These are phyloP conservation scores for Trichoderma orchidacearum DNA, from an alignment of 495 filamentous ascomycete genomes.

Conservation along the genomic window DNA sequence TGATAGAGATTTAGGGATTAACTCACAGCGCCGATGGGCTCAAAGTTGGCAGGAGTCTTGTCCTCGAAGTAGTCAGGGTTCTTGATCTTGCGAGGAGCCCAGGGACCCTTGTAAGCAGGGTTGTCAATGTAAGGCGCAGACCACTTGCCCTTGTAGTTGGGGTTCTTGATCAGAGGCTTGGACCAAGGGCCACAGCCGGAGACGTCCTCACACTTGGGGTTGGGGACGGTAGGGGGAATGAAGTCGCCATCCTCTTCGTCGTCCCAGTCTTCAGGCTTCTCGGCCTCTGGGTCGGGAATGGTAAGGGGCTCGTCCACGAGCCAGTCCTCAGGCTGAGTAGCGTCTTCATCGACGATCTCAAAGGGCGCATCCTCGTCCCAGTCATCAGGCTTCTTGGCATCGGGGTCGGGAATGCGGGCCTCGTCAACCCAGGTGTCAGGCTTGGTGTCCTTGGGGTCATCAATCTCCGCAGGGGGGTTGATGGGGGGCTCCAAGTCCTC, in stretches of 20 bases:
- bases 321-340: constrained; percentile 89
- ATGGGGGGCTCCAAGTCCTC: constrained; percentile 89
- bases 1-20: background rate
- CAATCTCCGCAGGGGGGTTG: constrained; percentile 93
- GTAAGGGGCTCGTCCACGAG: constrained; percentile 78
- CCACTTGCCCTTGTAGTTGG: constrained; percentile 99
- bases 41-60: constrained; percentile 90
- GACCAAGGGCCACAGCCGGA: constrained; percentile 94
- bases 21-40: constrained; percentile 94
- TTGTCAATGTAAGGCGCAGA: constrained; percentile 88
- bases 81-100: constrained; percentile 89
- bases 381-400: constrained; percentile 91
- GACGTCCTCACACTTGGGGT: constrained; percentile 88
- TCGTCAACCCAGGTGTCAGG: constrained; percentile 94
- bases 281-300: constrained; percentile 87
- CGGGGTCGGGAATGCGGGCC: constrained; percentile 77
- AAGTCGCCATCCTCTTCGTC: constrained; percentile 99
- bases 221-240: constrained; percentile 82
- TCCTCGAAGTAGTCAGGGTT: constrained; percentile 98
- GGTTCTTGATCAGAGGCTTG: constrained; percentile 88
- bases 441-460: constrained; percentile 91
- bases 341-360: constrained; percentile 89
- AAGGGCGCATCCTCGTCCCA: constrained; percentile 98
- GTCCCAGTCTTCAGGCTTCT: constrained; percentile 99
- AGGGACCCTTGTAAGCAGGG: constrained; percentile 94